A percentile compares a stretch with the other conserved stretches of the same genome.
Conservation (phyloP, 176 grass and related monocot species). For the Cymbopogon citratus region DNA sequence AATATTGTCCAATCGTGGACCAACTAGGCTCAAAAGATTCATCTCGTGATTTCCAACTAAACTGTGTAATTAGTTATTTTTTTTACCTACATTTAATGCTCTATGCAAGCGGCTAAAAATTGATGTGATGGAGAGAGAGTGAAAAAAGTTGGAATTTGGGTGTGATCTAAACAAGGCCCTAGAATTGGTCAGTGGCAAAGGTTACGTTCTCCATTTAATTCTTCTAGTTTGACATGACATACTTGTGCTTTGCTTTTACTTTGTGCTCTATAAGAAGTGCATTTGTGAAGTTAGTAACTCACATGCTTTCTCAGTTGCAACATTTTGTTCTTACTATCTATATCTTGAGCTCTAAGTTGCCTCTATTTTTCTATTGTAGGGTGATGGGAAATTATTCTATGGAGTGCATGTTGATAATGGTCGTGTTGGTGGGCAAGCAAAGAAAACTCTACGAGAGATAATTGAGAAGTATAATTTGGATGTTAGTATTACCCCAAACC, state of each 20-base stretch:
- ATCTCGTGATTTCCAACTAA: too few relatives aligned
- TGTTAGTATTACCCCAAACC: slow-evolving; percentile 87
- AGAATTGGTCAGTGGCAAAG: neutral
- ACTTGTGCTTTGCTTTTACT: neutral
- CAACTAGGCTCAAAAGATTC: too few relatives aligned
- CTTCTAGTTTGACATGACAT: neutral
- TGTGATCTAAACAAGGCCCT: too few relatives aligned
- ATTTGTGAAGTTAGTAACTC: neutral
- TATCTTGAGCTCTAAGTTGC: neutral
- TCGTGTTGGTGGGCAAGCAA: slow-evolving; percentile 66
- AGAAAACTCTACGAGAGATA: slow-evolving; percentile 87
- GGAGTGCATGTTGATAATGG: slow-evolving; percentile 96
- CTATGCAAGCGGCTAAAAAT: too few relatives aligned
- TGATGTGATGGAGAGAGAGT: too few relatives aligned
- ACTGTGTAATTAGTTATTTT: too few relatives aligned
- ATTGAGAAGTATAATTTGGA: slow-evolving; percentile 90
- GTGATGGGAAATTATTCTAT: slow-evolving; percentile 87
- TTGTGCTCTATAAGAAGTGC: neutral
- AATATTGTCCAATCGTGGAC: too few relatives aligned
- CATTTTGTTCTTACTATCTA: slow-evolving; percentile 4
- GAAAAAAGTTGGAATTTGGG: too few relatives aligned
- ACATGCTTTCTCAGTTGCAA: neutral
- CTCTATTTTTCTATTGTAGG: slow-evolving; percentile 39
- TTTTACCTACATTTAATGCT: too few relatives aligned
- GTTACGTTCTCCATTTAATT: neutral